A percentile compares a stretch with the other conserved stretches of the same genome.
These are phyloP conservation scores for Ogataea hybrid DNA, from an alignment of 1,139 yeast species.

Conservation along the genomic window DNA sequence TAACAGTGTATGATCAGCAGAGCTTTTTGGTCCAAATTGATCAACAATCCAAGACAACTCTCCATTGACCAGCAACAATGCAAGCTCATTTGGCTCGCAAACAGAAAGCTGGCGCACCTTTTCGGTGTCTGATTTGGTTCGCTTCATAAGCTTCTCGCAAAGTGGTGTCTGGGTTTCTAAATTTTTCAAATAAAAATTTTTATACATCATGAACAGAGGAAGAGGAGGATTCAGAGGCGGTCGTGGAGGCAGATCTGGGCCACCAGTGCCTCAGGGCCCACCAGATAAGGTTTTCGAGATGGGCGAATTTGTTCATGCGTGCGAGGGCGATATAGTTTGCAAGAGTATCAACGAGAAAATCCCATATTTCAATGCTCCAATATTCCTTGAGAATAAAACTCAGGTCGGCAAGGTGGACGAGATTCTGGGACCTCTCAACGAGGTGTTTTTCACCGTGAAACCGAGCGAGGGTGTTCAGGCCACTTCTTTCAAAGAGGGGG, in stretches of 20 bases:
- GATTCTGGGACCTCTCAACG: conserved; percentile 94
- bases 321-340: conserved; percentile 98
- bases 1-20: not conserved
- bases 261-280: conserved; percentile 69
- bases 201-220: conserved; percentile 51
- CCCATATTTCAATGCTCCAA: conserved; percentile 99
- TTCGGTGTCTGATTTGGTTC: not conserved
- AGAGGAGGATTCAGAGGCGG: conserved; percentile 41
- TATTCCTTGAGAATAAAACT: conserved; percentile 90
- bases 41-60: no score
- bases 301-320: conserved; percentile 89
- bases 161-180: conserved; percentile 10
- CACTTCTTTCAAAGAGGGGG: conserved; percentile 88
- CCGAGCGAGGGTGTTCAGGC: conserved; percentile 97
- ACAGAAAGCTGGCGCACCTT: not conserved
- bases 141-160: no score
- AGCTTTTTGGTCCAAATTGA: not conserved
- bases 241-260: conserved; percentile 72
- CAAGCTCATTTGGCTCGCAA: not conserved
- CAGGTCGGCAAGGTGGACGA: conserved; percentile 98
- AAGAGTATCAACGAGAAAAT: conserved; percentile 90
- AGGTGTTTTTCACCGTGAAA: conserved; percentile 93
- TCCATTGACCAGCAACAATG: not conserved
- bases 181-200: conserved; percentile 6
- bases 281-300: conserved; percentile 93